These are phyloP conservation scores for Stagonosporopsis chrysanthemi DNA, from an alignment of 2,329 filamentous ascomycete species.

Conservation along the genomic window DNA sequence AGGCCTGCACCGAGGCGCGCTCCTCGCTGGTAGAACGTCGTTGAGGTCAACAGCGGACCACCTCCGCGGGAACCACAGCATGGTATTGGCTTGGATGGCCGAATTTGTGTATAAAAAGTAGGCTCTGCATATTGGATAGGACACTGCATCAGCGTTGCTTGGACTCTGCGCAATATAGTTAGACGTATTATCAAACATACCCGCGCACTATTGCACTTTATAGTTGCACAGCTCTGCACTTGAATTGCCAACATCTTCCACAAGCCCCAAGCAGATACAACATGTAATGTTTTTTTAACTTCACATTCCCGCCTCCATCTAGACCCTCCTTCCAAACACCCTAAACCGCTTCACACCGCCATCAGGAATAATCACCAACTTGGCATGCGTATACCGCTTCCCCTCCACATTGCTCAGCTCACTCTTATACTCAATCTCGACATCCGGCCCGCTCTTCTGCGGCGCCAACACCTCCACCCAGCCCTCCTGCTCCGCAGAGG, in stretches of 20 bases:
- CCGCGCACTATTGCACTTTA: background rate
- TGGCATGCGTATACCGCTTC: constrained; percentile 77
- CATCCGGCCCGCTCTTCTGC: constrained; percentile 74
- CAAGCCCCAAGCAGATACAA: too few relatives aligned
- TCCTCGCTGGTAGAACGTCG: background rate
- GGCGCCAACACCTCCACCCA: constrained; percentile 73
- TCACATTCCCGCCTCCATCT: too few relatives aligned
- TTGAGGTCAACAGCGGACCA: background rate
- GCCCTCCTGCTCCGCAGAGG: constrained; percentile 62
- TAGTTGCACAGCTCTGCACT: too few relatives aligned
- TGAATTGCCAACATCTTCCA: background rate
- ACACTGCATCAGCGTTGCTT: background rate
- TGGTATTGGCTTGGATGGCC: background rate
- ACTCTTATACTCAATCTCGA: constrained; percentile 70
- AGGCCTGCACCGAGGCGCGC: background rate
- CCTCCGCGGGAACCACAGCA: background rate
- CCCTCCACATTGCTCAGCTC: constrained; percentile 60
- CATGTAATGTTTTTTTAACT: too few relatives aligned
- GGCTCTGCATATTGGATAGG: constrained; percentile 6
- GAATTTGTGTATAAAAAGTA: background rate
- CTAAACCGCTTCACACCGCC: constrained; percentile 85
- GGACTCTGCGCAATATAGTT: background rate
- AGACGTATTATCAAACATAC: background rate
- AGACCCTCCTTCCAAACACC: background rate
- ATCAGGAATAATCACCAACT: constrained; percentile 91